Conservation (phyloP, 2,329 filamentous ascomycete species). For the Chlorencoelia australis region DNA sequence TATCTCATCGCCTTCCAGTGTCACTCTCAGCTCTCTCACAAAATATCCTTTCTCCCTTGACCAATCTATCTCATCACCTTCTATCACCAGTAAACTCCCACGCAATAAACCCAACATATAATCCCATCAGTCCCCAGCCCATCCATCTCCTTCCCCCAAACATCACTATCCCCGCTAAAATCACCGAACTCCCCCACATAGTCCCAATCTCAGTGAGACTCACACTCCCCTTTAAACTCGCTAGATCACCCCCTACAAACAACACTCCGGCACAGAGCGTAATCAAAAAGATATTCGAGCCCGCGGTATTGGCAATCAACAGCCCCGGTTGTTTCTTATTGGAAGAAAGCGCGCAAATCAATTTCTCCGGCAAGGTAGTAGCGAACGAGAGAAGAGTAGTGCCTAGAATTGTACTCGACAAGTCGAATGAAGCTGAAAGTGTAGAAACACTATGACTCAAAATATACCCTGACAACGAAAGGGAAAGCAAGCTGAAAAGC, state of each 20-base stretch:
- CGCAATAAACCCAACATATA: slow-evolving; percentile 25
- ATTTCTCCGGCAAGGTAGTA: slow-evolving; percentile 44
- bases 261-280: slow-evolving; percentile 38
- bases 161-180: slow-evolving; percentile 26
- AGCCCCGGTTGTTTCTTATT: slow-evolving; percentile 37
- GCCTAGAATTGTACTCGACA: slow-evolving; percentile 38
- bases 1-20: too few species aligned
- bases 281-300: slow-evolving; percentile 45
- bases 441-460: slow-evolving; percentile 35
- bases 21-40: too few species aligned
- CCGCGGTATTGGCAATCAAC: slow-evolving; percentile 41
- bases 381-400: slow-evolving; percentile 39
- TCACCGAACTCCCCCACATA: slow-evolving; percentile 21
- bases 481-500: slow-evolving; percentile 32
- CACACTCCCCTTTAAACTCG: slow-evolving; percentile 19
- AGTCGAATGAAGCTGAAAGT: slow-evolving; percentile 31
- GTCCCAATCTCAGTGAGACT: slow-evolving; percentile 24
- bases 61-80: too few species aligned
- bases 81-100: too few species aligned
- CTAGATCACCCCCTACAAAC: slow-evolving; percentile 24
- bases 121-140: slow-evolving; percentile 23
- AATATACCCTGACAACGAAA: slow-evolving; percentile 38
- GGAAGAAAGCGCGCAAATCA: slow-evolving; percentile 39
- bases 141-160: slow-evolving; percentile 27
- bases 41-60: too few species aligned